phyloP scores from a whole-genome alignment of 371 early-diverging fungal species.

The Synchytrium microbalum region DNA sequence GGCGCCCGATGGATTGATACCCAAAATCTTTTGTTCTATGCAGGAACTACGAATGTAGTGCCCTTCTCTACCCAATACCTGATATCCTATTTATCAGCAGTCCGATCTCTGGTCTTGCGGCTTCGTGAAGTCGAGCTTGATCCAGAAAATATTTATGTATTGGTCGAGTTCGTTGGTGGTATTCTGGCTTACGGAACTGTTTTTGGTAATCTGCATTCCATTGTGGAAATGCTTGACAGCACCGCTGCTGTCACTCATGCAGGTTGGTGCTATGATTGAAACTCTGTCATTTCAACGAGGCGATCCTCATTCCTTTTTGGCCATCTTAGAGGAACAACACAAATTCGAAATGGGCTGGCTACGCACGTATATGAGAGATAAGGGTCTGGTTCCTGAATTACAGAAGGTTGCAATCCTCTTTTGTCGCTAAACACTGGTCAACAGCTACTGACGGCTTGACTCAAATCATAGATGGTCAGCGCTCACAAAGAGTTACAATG shows the following conservation, averaged over 20 bases:
- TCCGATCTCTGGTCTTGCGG: conserved; percentile 22
- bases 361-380: conserved; percentile 25
- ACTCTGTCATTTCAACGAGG: too few species aligned
- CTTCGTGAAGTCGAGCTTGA: conserved; percentile 15
- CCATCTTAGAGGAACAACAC: conserved; percentile 26
- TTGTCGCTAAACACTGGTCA: neutral
- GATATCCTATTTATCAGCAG: conserved; percentile 19
- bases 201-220: conserved; percentile 29
- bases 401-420: conserved; percentile 17
- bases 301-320: too few species aligned
- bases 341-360: conserved; percentile 27
- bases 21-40: neutral
- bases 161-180: conserved; percentile 29
- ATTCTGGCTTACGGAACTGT: conserved; percentile 32
- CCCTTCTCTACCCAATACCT: conserved; percentile 23
- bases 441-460: neutral
- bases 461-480: conserved; percentile 20
- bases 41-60: neutral
- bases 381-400: conserved; percentile 22
- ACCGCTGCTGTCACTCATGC: conserved; percentile 24
- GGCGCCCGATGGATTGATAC: conserved; percentile 23
- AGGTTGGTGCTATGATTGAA: conserved; percentile 14
- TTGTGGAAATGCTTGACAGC: conserved; percentile 29
- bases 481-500: conserved; percentile 31
- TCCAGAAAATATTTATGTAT: conserved; percentile 24